phyloP scores from a whole-genome alignment of 208 protist species.

The Endotrypanum monterogeii region DNA sequence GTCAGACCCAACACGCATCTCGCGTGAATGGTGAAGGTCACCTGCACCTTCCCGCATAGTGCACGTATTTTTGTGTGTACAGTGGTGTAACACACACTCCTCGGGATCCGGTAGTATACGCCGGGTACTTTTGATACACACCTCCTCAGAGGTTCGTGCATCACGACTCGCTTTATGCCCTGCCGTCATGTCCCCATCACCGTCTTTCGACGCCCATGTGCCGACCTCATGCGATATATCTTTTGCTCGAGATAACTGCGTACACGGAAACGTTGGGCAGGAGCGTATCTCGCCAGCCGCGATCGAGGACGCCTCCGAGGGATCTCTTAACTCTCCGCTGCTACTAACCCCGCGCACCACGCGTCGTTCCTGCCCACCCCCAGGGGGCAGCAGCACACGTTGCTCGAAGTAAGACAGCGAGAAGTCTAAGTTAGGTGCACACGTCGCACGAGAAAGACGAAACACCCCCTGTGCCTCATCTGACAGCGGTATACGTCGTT shows the following conservation, averaged over 20 bases:
- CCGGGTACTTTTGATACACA: not conserved
- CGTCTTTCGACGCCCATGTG: not conserved
- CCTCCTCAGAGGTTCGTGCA: not conserved
- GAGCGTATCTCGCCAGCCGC: too few relatives aligned
- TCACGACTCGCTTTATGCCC: not conserved
- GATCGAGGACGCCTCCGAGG: too few relatives aligned
- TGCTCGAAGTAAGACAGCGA: conserved; percentile 42
- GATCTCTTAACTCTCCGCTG: not conserved
- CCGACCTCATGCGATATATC: not conserved
- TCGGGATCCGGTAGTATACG: not conserved
- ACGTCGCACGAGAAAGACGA: not conserved
- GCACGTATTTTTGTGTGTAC: not conserved
- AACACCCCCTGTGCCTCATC: not conserved
- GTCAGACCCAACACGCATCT: not conserved
- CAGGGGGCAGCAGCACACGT: conserved; percentile 49
- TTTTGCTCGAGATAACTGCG: not conserved
- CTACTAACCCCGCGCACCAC: not conserved
- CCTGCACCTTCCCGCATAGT: not conserved
- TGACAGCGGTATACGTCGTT: not conserved
- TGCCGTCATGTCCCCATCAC: not conserved
- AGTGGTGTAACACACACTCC: not conserved
- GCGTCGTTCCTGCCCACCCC: conserved; percentile 39
- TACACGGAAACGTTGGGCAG: not conserved
- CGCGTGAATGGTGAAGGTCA: not conserved
- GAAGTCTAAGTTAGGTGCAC: conserved; percentile 3